A percentile compares a stretch with the other conserved stretches of the same genome.
phyloP scores from a whole-genome alignment of 1,284 basidiomycete genomes.

The Singerocomus inundabilis region DNA sequence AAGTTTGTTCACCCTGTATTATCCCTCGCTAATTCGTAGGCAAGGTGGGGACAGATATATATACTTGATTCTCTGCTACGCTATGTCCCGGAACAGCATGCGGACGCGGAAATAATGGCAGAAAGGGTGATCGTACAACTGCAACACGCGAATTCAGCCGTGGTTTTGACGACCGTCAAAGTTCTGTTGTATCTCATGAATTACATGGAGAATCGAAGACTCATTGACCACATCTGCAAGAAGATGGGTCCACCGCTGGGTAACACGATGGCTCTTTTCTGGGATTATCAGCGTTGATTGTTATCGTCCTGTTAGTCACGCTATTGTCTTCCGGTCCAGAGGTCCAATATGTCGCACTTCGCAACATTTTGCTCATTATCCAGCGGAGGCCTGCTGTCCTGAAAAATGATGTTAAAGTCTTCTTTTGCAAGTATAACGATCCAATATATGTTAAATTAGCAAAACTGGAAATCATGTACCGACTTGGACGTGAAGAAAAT shows the following conservation, averaged over 20 bases:
- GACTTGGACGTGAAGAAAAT: conserved; percentile 89
- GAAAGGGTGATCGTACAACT: conserved; percentile 92
- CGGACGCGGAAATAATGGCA: conserved; percentile 91
- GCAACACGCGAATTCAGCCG: conserved; percentile 93
- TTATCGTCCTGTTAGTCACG: conserved; percentile 60
- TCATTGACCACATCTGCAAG: conserved; percentile 89
- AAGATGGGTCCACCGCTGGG: conserved; percentile 97
- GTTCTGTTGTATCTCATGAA: conserved; percentile 97
- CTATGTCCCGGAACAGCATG: conserved; percentile 84
- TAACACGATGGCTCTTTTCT: conserved; percentile 36
- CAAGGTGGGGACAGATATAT: conserved; percentile 98
- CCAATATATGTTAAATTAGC: conserved; percentile 99
- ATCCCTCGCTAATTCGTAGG: conserved; percentile 8
- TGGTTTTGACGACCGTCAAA: conserved; percentile 93
- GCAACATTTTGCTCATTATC: conserved; percentile 96
- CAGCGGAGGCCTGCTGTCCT: conserved; percentile 91
- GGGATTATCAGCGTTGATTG: conserved; percentile 7
- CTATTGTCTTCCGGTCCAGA: conserved; percentile 95
- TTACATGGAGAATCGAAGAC: conserved; percentile 89
- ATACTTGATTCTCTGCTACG: conserved; percentile 94
- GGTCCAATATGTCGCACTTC: conserved; percentile 96
- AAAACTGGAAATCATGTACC: conserved; percentile 98
- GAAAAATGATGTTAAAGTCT: conserved; percentile 96
- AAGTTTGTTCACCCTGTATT: conserved; percentile 31
- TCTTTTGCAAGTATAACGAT: conserved; percentile 99